Conservation (phyloP, 2,329 filamentous ascomycete genomes). For the Hymenoscyphus occultus region DNA sequence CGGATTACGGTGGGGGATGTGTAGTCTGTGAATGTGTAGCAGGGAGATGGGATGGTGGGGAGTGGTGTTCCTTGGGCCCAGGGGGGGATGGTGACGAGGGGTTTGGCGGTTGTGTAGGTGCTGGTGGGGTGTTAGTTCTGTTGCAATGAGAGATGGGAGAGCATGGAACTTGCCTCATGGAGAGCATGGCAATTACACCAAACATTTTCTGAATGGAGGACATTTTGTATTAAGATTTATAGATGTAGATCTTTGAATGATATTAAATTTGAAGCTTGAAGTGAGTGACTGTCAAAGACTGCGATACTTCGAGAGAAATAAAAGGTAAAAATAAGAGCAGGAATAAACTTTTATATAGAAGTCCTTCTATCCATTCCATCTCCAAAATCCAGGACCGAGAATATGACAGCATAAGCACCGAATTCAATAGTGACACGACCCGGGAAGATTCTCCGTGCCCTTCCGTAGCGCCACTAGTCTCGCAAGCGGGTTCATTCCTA, state of each 20-base stretch:
- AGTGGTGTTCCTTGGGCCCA: not conserved
- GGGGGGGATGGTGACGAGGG: not conserved
- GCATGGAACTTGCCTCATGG: not conserved
- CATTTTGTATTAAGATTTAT: not conserved
- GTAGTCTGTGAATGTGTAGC: slow-evolving; percentile 2
- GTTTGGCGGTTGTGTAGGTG: not conserved
- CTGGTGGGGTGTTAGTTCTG: not conserved
- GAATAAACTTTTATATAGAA: not conserved
- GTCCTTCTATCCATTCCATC: not conserved
- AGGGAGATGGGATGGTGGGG: not conserved
- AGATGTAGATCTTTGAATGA: no score
- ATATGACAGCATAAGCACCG: not conserved
- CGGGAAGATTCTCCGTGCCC: not conserved
- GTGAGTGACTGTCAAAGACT: not conserved
- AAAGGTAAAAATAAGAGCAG: not conserved
- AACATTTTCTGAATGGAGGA: not conserved
- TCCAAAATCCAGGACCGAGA: not conserved
- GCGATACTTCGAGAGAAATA: no score
- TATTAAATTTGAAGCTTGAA: not conserved
- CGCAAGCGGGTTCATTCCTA: not conserved
- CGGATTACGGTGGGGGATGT: not conserved
- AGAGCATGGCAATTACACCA: not conserved
- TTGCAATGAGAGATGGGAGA: not conserved
- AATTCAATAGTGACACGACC: not conserved
- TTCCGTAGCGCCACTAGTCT: not conserved